A percentile compares a stretch with the other conserved stretches of the same genome.
Evolutionary conservation across 2,329 filamentous ascomycete genomes (phyloP).

Genomic region (Leptographium lundbergii): DNA sequence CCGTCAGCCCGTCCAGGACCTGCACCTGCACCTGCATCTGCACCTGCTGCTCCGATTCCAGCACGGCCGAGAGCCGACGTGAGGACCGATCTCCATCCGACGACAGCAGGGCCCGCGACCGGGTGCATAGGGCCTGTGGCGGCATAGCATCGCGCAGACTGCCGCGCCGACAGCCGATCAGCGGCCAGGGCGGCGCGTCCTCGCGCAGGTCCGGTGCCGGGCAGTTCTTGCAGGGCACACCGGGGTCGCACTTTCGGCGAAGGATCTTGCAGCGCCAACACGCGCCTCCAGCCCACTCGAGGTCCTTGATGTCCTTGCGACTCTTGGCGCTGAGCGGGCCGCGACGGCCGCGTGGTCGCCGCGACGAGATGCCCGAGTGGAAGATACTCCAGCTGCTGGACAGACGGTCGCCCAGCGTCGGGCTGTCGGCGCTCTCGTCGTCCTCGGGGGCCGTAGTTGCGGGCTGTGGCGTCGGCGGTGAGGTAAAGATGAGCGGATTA

Average conservation of each 20-base stretch:
- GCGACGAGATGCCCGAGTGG: conserved; percentile 12
- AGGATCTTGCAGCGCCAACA: conserved; percentile 21
- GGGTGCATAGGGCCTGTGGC: conserved; percentile 15
- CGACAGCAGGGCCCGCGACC: conserved; percentile 7
- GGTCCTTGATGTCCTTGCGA: conserved; percentile 17
- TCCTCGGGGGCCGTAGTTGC: background rate
- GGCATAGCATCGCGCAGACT: conserved; percentile 16
- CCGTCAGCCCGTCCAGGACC: conserved; percentile 1
- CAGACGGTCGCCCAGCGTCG: conserved; percentile 10
- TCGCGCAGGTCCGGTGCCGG: conserved; percentile 18
- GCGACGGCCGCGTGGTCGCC: conserved; percentile 16
- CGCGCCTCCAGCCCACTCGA: conserved; percentile 18
- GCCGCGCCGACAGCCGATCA: conserved; percentile 19
- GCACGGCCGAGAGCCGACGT: conserved; percentile 5
- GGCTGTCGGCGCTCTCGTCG: conserved; percentile 4
- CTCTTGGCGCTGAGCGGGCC: conserved; percentile 18
- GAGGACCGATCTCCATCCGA: background rate
- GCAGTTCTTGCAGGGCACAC: conserved; percentile 17
- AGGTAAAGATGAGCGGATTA: conserved; percentile 2
- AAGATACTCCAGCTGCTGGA: conserved; percentile 13
- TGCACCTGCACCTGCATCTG: background rate
- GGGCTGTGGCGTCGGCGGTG: background rate
- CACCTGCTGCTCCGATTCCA: conserved; percentile 4
- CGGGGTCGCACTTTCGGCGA: conserved; percentile 17
- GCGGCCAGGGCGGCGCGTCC: conserved; percentile 18